A percentile compares a stretch with the other conserved stretches of the same genome.
Conservation (phyloP, 805 yeast species). For the Pichia scutulata region DNA sequence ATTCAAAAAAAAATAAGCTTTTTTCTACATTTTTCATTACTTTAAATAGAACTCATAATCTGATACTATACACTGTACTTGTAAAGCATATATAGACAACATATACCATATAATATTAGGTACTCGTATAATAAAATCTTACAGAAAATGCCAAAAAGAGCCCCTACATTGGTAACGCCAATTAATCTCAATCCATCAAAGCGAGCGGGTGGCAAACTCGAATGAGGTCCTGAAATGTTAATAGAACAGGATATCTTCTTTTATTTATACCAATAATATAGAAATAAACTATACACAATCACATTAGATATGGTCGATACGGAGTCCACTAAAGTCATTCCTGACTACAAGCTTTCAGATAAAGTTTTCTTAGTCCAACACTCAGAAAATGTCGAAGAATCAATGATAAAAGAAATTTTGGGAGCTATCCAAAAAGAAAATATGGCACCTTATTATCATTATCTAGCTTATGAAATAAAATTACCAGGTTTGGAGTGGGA, state of each 20-base stretch:
- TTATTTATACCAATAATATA: background rate
- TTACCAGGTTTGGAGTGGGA: conserved; percentile 48
- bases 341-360: conserved; percentile 79
- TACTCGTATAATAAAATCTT: background rate
- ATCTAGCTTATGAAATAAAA: conserved; percentile 44
- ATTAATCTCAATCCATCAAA: background rate
- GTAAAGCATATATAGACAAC: background rate
- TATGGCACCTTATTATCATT: conserved; percentile 78
- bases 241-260: background rate
- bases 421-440: conserved; percentile 49
- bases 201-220: background rate
- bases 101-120: background rate
- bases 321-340: conserved; percentile 37
- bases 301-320: conserved; percentile 6
- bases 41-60: too few relatives aligned
- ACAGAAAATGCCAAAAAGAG: background rate
- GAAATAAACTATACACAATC: background rate
- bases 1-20: background rate
- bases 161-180: background rate
- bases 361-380: conserved; percentile 55
- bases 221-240: background rate
- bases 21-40: background rate
- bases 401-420: conserved; percentile 41
- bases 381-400: conserved; percentile 9
- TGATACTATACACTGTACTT: background rate